Percentiles rank a stretch among this genome's conserved stretches.
These are phyloP conservation scores for Fragaria vesca DNA, from an alignment of 306 rosid species.

Conservation along the genomic window DNA sequence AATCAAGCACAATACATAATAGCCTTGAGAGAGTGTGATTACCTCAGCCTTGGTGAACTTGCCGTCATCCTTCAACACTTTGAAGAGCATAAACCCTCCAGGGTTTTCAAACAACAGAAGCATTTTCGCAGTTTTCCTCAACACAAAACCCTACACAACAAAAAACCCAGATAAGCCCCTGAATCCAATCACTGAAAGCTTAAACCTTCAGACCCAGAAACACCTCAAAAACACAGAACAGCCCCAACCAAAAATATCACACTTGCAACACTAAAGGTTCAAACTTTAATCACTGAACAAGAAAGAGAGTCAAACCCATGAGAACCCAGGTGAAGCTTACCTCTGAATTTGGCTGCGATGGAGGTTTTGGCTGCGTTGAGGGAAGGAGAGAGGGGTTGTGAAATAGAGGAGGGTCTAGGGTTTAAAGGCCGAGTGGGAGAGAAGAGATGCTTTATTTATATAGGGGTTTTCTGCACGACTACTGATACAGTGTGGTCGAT, in stretches of 20 bases:
- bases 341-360: background rate
- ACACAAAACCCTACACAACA: constrained; percentile 29
- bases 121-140: constrained; percentile 40
- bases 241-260: background rate
- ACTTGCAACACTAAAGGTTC: background rate
- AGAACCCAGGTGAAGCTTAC: constrained; percentile 1
- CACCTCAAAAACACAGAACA: background rate
- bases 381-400: background rate
- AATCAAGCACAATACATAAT: background rate
- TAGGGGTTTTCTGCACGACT: background rate
- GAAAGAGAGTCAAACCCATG: background rate
- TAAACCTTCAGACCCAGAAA: background rate
- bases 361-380: constrained; percentile 2
- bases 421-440: constrained; percentile 7
- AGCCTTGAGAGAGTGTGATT: background rate
- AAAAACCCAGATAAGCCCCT: background rate
- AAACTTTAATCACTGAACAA: background rate
- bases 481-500: background rate
- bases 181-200: background rate
- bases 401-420: constrained; percentile 31
- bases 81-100: constrained; percentile 80
- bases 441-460: constrained; percentile 11
- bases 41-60: constrained; percentile 81
- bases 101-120: constrained; percentile 71
- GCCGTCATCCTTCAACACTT: constrained; percentile 69